These are phyloP conservation scores for Conringia planisiliqua DNA, from an alignment of 345 rosid species.

Conservation along the genomic window DNA sequence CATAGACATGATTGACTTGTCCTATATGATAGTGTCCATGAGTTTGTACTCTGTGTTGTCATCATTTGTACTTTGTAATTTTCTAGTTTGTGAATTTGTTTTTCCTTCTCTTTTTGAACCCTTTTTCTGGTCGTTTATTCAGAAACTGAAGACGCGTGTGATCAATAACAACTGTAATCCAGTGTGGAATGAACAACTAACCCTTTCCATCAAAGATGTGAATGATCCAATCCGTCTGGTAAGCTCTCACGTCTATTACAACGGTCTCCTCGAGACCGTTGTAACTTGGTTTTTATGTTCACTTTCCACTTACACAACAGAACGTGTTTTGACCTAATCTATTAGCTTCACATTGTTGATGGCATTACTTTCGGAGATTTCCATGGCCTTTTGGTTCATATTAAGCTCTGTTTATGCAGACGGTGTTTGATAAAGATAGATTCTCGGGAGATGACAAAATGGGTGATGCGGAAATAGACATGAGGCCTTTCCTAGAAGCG, in stretches of 20 bases:
- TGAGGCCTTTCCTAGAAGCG: constrained; percentile 54
- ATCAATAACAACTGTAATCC: constrained; percentile 72
- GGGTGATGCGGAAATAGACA: constrained; percentile 11
- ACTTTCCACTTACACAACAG: not conserved
- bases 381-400: not conserved
- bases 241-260: constrained; percentile 22
- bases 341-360: not conserved
- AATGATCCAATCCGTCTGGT: constrained; percentile 57
- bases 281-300: not conserved
- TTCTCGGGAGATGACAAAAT: constrained; percentile 58
- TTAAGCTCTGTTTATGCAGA: constrained; percentile 36
- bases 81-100: not conserved
- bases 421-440: constrained; percentile 77
- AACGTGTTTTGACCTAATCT: not conserved
- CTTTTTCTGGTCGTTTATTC: constrained; percentile 11
- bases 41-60: not conserved
- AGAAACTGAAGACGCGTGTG: constrained; percentile 74
- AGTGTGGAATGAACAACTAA: constrained; percentile 74
- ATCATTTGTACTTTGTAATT: not conserved
- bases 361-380: not conserved
- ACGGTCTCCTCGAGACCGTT: not conserved
- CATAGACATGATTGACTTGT: constrained; percentile 9
- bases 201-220: constrained; percentile 59
- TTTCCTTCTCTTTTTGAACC: not conserved
- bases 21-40: not conserved